A percentile compares a stretch with the other conserved stretches of the same genome.
phyloP scores from a whole-genome alignment of 495 filamentous ascomycete species.

The Aspergillus sclerotioniger region DNA sequence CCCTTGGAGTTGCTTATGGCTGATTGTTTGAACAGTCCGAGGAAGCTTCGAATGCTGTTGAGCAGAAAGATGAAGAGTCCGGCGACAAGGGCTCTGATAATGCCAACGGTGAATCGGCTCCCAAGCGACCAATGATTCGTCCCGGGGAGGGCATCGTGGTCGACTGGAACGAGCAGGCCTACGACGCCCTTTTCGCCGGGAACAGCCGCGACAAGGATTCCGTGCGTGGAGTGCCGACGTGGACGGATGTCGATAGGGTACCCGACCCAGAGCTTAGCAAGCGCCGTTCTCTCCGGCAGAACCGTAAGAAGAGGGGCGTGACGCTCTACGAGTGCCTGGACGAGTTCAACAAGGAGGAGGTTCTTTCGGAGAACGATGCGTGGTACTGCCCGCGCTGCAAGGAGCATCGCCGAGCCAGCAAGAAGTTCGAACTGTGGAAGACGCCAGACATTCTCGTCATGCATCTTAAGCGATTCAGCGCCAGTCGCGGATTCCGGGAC shows the following conservation, averaged over 20 bases:
- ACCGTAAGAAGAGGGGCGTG: slow-evolving; percentile 69
- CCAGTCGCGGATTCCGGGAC: slow-evolving; percentile 66
- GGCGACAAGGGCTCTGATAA: slow-evolving; percentile 15
- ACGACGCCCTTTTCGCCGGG: slow-evolving; percentile 69
- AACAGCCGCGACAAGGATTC: slow-evolving; percentile 37
- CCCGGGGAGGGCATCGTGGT: slow-evolving; percentile 80
- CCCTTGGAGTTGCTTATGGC: not conserved
- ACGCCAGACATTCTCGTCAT: slow-evolving; percentile 91
- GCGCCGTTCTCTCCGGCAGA: slow-evolving; percentile 55
- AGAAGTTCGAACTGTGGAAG: slow-evolving; percentile 97
- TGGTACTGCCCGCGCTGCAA: slow-evolving; percentile 98
- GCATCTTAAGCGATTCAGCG: slow-evolving; percentile 93
- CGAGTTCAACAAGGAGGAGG: slow-evolving; percentile 88
- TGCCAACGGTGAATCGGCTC: slow-evolving; percentile 29
- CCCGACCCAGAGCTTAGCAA: slow-evolving; percentile 66
- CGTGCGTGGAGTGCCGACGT: slow-evolving; percentile 53
- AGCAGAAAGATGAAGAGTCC: slow-evolving; percentile 11
- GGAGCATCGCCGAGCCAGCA: slow-evolving; percentile 83
- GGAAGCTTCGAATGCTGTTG: slow-evolving; percentile 5
- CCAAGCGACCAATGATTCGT: slow-evolving; percentile 51
- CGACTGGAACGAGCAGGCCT: slow-evolving; percentile 70
- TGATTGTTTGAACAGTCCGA: not conserved
- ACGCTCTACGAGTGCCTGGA: slow-evolving; percentile 87
- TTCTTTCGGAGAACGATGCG: slow-evolving; percentile 88
- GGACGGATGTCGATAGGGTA: slow-evolving; percentile 47